Base-by-base conservation (phyloP, 306 rosid genomes). In the Inga oerstediana region DNA sequence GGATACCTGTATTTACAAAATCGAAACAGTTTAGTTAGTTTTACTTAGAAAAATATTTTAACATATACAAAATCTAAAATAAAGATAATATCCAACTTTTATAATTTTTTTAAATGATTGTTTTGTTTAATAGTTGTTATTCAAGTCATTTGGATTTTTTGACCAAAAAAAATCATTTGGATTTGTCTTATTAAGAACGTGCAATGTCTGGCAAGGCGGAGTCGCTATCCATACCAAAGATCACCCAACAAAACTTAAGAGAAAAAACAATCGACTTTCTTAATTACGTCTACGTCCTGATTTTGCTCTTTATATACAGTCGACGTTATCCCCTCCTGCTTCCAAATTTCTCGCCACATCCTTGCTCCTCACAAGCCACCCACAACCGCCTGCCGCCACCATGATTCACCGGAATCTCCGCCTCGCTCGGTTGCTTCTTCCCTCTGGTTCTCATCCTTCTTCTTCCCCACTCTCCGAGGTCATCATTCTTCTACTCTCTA, bases 321-420 rank as follows among this genome's bases (percentile, higher is more conserved):
- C 9, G 62, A 20, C 62, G 62, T 19, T 16, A 54, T 54, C 62
- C 24, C 3, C 62, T 7, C 27, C 62, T 19, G 1, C 24, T 8
- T 20, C 62, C 24, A 54, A 7, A 7, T 54, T 7, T 20, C 64
- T 58, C 4, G 41, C 19, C 41, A 27, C 70, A 27, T 11, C 3
- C 70, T 12, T 9, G 0, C 20, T 51, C 72, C 72, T 14, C 78
- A 51, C 46, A 77, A 5, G 41, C 41, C 41, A 37, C 41, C 41
- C 48, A 2, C 12, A 44, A 44, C 11, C 14, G 48, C 48, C 48
- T 3, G 22, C 37, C 39, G 7, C 56, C 58, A 3, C 79, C 39
- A 88, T 89, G 78, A 52, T 34, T 51, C 78, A 2, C 24, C 34
- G 46, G 46, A 34, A 59, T 9, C 13, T 19, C 16, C 20, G 62